These are phyloP conservation scores for Ogataea parapolymorpha DNA, from an alignment of 805 yeast genomes.

Conservation along the genomic window DNA sequence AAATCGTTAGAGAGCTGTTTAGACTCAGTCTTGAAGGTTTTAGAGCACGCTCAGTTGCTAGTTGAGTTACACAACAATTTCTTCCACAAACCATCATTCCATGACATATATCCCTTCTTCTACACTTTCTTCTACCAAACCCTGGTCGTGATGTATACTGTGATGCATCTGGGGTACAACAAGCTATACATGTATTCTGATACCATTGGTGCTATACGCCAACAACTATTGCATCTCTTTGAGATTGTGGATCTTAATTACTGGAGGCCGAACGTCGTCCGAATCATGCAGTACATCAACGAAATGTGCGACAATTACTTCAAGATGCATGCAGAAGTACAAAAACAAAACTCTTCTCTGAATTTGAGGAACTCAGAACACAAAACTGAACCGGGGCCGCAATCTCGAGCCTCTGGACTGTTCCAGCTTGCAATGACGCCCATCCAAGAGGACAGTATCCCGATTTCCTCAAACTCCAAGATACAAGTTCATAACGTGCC, in stretches of 20 bases:
- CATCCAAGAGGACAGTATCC: conserved; percentile 7
- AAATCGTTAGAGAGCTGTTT: conserved; percentile 37
- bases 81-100: conserved; percentile 31
- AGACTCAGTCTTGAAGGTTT: conserved; percentile 37
- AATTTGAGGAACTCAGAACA: not conserved
- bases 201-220: conserved; percentile 25
- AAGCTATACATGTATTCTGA: conserved; percentile 27
- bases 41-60: conserved; percentile 36
- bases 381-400: not conserved
- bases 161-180: conserved; percentile 42
- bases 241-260: conserved; percentile 25
- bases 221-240: conserved; percentile 30
- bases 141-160: conserved; percentile 46
- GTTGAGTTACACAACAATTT: conserved; percentile 33
- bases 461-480: conserved; percentile 10
- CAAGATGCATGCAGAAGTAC: conserved; percentile 17
- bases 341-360: not conserved
- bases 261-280: conserved; percentile 31
- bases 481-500: conserved; percentile 22
- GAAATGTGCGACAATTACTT: conserved; percentile 33
- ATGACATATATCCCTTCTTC: conserved; percentile 43
- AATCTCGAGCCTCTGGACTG: not conserved
- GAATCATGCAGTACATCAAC: conserved; percentile 31
- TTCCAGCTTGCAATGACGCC: conserved; percentile 15
- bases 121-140: conserved; percentile 51